A percentile compares a stretch with the other conserved stretches of the same genome.
Evolutionary conservation across 768 basidiomycete species (phyloP).

Genomic region (Crepidotus variabilis): DNA sequence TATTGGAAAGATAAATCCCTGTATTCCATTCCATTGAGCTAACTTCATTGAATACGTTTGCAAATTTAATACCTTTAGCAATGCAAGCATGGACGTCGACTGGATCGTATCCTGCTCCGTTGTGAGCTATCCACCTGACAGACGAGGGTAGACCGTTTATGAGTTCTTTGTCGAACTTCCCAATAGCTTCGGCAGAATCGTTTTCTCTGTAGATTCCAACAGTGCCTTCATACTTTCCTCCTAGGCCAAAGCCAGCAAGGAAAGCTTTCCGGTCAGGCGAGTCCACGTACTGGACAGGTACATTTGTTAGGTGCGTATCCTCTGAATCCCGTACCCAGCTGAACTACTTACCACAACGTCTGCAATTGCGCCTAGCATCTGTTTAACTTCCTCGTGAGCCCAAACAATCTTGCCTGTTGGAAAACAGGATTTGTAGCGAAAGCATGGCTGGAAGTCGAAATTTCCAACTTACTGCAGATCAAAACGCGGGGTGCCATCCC

Average conservation of each 20-base stretch:
- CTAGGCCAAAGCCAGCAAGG: slow-evolving; percentile 54
- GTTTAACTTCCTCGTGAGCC: slow-evolving; percentile 72
- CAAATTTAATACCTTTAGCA: slow-evolving; percentile 47
- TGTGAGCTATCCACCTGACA: slow-evolving; percentile 87
- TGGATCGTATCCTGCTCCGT: slow-evolving; percentile 91
- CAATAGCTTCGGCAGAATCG: slow-evolving; percentile 58
- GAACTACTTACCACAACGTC: slow-evolving; percentile 66
- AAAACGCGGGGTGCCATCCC: slow-evolving; percentile 31
- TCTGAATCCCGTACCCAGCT: neutral
- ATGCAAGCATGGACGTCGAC: slow-evolving; percentile 77
- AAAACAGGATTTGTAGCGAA: neutral
- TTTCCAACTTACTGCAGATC: slow-evolving; percentile 31
- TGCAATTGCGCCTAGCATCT: slow-evolving; percentile 62
- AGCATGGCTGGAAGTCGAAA: neutral
- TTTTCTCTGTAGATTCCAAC: slow-evolving; percentile 82
- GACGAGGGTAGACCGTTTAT: slow-evolving; percentile 60
- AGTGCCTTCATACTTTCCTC: slow-evolving; percentile 69
- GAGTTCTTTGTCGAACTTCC: slow-evolving; percentile 77
- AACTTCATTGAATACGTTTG: neutral
- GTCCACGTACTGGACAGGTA: slow-evolving; percentile 36
- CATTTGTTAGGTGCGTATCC: neutral
- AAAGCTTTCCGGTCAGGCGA: slow-evolving; percentile 67
- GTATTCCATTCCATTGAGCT: neutral
- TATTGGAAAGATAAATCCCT: slow-evolving; percentile 84
- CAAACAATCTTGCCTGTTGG: slow-evolving; percentile 65